Percentiles rank a stretch among this genome's conserved stretches.
These are phyloP conservation scores for Trametes meyenii DNA, from an alignment of 768 basidiomycete genomes.

Conservation along the genomic window DNA sequence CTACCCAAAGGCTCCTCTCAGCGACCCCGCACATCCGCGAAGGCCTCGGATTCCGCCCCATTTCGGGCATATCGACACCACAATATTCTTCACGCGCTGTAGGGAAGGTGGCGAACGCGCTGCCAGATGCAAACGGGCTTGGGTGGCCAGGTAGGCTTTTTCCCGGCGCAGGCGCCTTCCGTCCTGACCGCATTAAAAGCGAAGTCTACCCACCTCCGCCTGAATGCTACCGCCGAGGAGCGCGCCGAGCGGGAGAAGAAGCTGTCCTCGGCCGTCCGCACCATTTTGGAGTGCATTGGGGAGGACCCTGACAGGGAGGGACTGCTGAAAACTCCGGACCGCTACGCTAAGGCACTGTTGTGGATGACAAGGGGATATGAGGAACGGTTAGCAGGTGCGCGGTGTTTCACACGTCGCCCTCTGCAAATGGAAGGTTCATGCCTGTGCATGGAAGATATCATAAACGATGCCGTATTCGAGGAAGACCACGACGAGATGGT, in stretches of 20 bases:
- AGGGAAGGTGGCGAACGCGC: conserved; percentile 35
- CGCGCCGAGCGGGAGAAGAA: conserved; percentile 70
- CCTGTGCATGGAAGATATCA: conserved; percentile 68
- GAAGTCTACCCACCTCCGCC: conserved; percentile 84
- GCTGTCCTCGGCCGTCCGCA: conserved; percentile 83
- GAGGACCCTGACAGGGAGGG: conserved; percentile 98
- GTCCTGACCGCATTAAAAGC: conserved; percentile 49
- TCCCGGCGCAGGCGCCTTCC: conserved; percentile 1
- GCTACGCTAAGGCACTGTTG: conserved; percentile 95
- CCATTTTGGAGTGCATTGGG: conserved; percentile 94
- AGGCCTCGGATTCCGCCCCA: conserved; percentile 79
- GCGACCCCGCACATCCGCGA: conserved; percentile 53
- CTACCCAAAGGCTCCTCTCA: conserved; percentile 14
- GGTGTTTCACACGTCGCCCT: background rate
- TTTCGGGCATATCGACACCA: conserved; percentile 71
- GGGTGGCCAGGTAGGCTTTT: conserved; percentile 83
- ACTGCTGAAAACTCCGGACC: conserved; percentile 85
- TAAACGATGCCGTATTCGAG: conserved; percentile 97
- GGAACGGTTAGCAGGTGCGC: conserved; percentile 82
- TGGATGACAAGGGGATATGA: conserved; percentile 99
- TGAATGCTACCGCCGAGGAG: conserved; percentile 79
- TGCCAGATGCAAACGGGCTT: conserved; percentile 68
- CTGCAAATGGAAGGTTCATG: background rate
- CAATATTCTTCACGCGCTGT: conserved; percentile 38
- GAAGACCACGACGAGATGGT: conserved; percentile 99